A percentile compares a stretch with the other conserved stretches of the same genome.
phyloP scores from a whole-genome alignment of 257 asterid species.

The Solanum etuberosum region DNA sequence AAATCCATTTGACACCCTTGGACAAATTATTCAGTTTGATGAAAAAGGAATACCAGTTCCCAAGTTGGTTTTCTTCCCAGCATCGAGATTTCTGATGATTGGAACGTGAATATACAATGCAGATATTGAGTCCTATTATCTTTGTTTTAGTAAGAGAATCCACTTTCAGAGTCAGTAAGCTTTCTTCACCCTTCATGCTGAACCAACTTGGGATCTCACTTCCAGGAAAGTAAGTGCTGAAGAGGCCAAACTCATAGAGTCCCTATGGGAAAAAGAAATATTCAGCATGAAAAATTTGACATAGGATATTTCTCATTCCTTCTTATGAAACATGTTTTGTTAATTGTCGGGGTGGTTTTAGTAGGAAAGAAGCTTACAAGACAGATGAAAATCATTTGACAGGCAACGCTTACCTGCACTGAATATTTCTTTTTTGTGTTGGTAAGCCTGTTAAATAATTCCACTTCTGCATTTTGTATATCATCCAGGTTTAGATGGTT shows the following conservation, averaged over 20 bases:
- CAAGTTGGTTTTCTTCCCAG: background rate
- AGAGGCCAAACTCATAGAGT: slow-evolving; percentile 5
- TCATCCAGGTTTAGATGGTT: background rate
- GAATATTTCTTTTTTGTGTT: background rate
- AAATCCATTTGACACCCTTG: background rate
- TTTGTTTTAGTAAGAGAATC: background rate
- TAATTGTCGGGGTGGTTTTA: background rate
- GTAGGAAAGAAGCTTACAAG: background rate
- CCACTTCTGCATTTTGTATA: background rate
- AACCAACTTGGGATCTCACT: background rate
- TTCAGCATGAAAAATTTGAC: background rate
- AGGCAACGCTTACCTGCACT: background rate
- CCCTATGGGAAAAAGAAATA: background rate
- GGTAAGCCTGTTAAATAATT: slow-evolving; percentile 4
- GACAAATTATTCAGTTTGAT: background rate
- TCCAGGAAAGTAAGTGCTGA: slow-evolving; percentile 3
- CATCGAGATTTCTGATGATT: background rate
- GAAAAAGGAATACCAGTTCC: background rate
- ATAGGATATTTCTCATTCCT: background rate
- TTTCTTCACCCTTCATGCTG: background rate
- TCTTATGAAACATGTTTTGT: background rate
- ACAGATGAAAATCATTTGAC: background rate
- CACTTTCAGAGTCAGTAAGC: background rate
- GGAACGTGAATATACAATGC: slow-evolving; percentile 4
- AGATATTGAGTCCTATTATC: background rate